Evolutionary conservation across 805 yeast species (phyloP).

Genomic region (Metschnikowia noctiluminum): DNA sequence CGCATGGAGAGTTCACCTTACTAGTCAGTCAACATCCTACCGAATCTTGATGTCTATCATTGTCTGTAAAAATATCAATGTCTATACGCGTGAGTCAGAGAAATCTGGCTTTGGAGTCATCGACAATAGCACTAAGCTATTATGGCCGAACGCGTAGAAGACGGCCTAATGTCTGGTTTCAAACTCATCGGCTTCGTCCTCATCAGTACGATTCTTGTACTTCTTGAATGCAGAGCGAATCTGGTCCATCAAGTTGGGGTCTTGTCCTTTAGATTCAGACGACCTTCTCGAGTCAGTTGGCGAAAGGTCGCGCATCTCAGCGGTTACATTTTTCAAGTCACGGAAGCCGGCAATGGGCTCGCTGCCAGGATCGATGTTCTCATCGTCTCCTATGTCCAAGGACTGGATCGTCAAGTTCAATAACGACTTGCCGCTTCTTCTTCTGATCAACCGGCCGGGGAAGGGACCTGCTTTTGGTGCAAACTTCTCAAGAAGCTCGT

Average conservation of each 20-base stretch:
- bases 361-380: slow-evolving; percentile 24
- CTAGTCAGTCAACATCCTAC: too few relatives aligned
- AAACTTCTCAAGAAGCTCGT: slow-evolving; percentile 36
- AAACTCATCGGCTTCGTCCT: slow-evolving; percentile 43
- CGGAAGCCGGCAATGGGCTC: slow-evolving; percentile 18
- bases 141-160: background rate
- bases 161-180: slow-evolving; percentile 39
- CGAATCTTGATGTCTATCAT: too few relatives aligned
- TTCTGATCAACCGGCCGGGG: slow-evolving; percentile 55
- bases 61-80: too few relatives aligned
- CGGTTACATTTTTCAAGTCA: slow-evolving; percentile 19
- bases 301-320: slow-evolving; percentile 18
- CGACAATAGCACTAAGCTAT: too few relatives aligned
- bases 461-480: slow-evolving; percentile 46
- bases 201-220: slow-evolving; percentile 26
- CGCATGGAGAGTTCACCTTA: too few relatives aligned
- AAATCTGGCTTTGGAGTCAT: too few relatives aligned
- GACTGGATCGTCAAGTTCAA: slow-evolving; percentile 65
- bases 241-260: slow-evolving; percentile 33
- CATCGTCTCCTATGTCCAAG: slow-evolving; percentile 66
- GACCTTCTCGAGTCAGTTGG: slow-evolving; percentile 25
- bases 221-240: slow-evolving; percentile 36
- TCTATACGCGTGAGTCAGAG: too few relatives aligned
- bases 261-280: slow-evolving; percentile 26
- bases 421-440: slow-evolving; percentile 72